Evolutionary conservation across 345 rosid genomes (phyloP), one percentile per base, ranked within the genome.

Genomic region (Populus tremula): DNA sequence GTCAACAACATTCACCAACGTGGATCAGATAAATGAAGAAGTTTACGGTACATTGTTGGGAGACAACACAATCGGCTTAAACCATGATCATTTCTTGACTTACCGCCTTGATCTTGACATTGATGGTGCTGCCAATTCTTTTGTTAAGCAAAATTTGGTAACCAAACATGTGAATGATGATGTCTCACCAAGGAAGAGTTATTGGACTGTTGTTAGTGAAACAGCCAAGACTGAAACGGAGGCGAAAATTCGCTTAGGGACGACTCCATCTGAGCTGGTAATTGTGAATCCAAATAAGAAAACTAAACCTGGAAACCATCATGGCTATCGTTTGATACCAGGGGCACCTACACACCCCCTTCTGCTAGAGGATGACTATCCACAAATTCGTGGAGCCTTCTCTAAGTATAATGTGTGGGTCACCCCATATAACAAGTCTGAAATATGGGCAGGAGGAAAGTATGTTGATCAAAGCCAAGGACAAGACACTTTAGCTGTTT

Each of bases 321-420:
- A 77, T 20, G 89, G 93, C 5, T 90, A 87, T 29, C 87, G 88
- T 29, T 75, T 86, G 69, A 64, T 87, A n/a, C 86, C 88, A 6
- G 88, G 89, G 0, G 14, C 75, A 0, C 38, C 53, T 5, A 16
- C 59, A 4, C 68, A 76, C 16, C 75, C 91, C 16, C 77, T 88
- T 39, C 25, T 87, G 9, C 1, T n/a, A 0, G 67, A 71, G 0
- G 84, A 87, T 71, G 90, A 90, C 66, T 88, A 68, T 20, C 91
- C 90, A 0, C 88, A 86, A 77, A 84, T 88, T 41, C 77, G 94
- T 1, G 88, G 73, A 0, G 87, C 85, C 3, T 90, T 89, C 74
- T 81, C 89, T 3, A 86, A 88, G 17, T 80, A 88, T 61, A 85
- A 87, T 31, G 83, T 90, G 38, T 88, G 92, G 94, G 85, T 88